These are phyloP conservation scores for Phaeomoniella chlamydospora DNA, from an alignment of 2,329 filamentous ascomycete species.

Conservation along the genomic window DNA sequence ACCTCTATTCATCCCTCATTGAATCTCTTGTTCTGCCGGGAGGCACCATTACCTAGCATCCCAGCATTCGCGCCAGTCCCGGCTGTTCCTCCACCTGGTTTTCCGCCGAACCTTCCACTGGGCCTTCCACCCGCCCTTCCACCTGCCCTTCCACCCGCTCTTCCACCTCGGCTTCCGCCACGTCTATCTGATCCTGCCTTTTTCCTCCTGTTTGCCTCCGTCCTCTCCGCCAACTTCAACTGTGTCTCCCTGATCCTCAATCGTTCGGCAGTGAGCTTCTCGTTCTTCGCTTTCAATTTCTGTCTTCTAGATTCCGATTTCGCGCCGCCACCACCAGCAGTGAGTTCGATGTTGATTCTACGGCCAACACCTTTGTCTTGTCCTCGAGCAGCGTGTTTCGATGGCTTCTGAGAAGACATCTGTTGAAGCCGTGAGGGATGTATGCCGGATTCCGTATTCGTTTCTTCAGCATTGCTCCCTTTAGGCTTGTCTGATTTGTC, in stretches of 20 bases:
- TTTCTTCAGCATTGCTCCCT: conserved; percentile 3
- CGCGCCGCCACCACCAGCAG: conserved; percentile 70
- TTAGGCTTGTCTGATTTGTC: conserved; percentile 20
- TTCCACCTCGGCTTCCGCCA: conserved; percentile 14
- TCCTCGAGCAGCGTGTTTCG: conserved; percentile 7
- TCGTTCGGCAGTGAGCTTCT: conserved; percentile 61
- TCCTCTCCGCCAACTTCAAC: conserved; percentile 20
- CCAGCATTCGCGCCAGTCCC: too few species aligned
- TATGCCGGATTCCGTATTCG: neutral
- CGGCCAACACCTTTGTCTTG: conserved; percentile 43
- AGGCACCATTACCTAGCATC: too few species aligned
- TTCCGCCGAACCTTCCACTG: too few species aligned
- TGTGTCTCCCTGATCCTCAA: conserved; percentile 36
- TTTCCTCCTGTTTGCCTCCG: conserved; percentile 19
- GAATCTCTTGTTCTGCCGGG: too few species aligned
- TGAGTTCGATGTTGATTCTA: conserved; percentile 86
- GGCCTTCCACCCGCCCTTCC: conserved; percentile 16
- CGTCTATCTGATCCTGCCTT: conserved; percentile 4
- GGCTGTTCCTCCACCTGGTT: too few species aligned
- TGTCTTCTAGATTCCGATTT: conserved; percentile 57
- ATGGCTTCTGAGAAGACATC: neutral
- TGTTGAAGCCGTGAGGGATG: neutral
- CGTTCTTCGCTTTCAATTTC: conserved; percentile 76
- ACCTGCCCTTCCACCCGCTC: conserved; percentile 12
- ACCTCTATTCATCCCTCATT: too few species aligned